Percentiles rank a stretch among this genome's conserved stretches.
Conservation (phyloP, 208 protist genomes). For the Leptomonas pyrrhocoris region DNA sequence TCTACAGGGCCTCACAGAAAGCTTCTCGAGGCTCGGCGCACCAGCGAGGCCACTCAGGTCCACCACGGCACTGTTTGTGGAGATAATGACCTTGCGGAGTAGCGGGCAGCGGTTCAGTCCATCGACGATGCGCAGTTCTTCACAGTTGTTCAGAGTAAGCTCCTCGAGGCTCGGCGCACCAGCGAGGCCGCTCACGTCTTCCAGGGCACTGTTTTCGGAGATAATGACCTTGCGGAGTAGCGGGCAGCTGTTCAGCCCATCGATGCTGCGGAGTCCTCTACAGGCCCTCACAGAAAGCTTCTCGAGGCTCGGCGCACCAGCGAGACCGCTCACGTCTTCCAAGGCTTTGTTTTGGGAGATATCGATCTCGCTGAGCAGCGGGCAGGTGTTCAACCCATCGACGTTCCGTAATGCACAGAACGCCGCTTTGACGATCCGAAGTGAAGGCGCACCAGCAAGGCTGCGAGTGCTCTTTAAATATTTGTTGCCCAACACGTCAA, state of each 20-base stretch:
- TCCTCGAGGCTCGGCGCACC: conserved; percentile 8
- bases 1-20: background rate
- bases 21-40: background rate
- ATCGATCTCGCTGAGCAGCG: background rate
- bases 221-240: background rate
- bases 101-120: background rate
- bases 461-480: background rate
- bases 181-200: conserved; percentile 2
- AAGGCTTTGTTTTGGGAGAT: background rate
- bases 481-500: conserved; percentile 4
- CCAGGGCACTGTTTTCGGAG: conserved; percentile 10
- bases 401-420: background rate
- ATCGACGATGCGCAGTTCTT: background rate
- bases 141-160: conserved; percentile 7
- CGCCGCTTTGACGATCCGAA: background rate
- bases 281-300: background rate
- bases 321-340: background rate
- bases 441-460: conserved; percentile 5
- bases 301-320: background rate
- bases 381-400: background rate
- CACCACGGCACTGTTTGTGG: background rate
- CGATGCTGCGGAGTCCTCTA: background rate
- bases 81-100: background rate
- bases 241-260: conserved; percentile 5
- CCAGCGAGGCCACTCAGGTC: conserved; percentile 2